These are phyloP conservation scores for Cymbomonas tetramitiformis DNA, from an alignment of 139 green algal genomes.

Conservation along the genomic window DNA sequence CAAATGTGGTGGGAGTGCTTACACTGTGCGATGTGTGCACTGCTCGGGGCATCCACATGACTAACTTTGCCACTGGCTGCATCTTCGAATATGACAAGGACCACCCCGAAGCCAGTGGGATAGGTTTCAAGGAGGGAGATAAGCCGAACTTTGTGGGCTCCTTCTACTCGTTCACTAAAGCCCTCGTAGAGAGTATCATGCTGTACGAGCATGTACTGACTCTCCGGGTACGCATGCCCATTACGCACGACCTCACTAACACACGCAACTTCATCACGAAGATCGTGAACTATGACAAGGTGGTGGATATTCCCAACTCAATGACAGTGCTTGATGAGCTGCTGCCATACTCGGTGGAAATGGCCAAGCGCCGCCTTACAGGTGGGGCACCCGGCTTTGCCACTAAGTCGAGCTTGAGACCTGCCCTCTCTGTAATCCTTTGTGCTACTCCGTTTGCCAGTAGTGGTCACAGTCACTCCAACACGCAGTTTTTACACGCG, in stretches of 20 bases:
- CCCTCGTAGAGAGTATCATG: conserved; percentile 75
- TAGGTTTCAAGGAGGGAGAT: conserved; percentile 85
- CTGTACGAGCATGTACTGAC: conserved; percentile 83
- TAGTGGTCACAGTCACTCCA: no score
- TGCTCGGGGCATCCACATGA: conserved; percentile 66
- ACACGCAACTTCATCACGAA: conserved; percentile 96
- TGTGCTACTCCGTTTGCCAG: no score
- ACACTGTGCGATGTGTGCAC: conserved; percentile 71
- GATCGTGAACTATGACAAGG: conserved; percentile 91
- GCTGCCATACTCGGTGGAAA: conserved; percentile 75
- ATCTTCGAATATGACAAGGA: conserved; percentile 92
- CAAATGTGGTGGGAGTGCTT: conserved; percentile 84
- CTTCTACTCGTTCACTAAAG: conserved; percentile 92
- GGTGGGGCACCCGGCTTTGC: no score
- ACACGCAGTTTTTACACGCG: no score
- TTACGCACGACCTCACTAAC: conserved; percentile 72
- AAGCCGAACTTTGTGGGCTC: conserved; percentile 88
- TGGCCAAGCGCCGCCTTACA: conserved; percentile 68
- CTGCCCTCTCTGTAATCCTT: no score
- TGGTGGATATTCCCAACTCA: conserved; percentile 38
- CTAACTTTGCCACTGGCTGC: conserved; percentile 88
- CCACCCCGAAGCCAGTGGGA: conserved; percentile 45
- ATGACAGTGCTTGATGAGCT: conserved; percentile 96
- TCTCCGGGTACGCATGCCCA: conserved; percentile 91
- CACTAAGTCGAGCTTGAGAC: no score